phyloP scores from a whole-genome alignment of 1,284 basidiomycete species.

The Tranzscheliella williamsii region DNA sequence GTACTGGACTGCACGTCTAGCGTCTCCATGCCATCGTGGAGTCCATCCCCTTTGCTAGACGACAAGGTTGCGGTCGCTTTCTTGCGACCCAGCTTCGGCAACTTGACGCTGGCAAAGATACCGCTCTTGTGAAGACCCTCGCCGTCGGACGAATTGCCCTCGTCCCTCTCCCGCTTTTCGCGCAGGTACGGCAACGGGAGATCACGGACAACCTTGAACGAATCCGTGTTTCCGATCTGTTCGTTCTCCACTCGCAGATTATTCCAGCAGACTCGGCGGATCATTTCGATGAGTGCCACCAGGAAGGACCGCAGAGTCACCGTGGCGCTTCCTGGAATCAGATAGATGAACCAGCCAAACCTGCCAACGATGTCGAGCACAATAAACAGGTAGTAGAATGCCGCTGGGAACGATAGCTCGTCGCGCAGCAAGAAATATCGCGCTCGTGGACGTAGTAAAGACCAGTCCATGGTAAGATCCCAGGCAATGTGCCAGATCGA shows the following conservation, averaged over 20 bases:
- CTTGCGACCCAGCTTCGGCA: constrained; percentile 7
- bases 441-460: constrained; percentile 70
- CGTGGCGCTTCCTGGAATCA: constrained; percentile 67
- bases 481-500: constrained; percentile 76
- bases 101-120: constrained; percentile 16
- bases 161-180: constrained; percentile 8
- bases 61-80: constrained; percentile 1
- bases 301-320: constrained; percentile 71
- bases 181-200: constrained; percentile 47
- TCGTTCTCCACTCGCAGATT: constrained; percentile 82
- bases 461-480: constrained; percentile 69
- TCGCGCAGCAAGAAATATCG: constrained; percentile 72
- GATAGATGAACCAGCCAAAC: constrained; percentile 80
- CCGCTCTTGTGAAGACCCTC: constrained; percentile 5
- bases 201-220: constrained; percentile 52
- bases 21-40: background rate
- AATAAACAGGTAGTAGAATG: constrained; percentile 65
- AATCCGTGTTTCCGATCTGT: constrained; percentile 66
- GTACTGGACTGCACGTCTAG: background rate
- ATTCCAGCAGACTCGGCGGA: constrained; percentile 87
- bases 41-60: background rate
- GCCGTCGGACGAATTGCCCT: background rate
- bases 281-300: constrained; percentile 74
- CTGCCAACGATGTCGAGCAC: constrained; percentile 73
- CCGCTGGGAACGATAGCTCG: constrained; percentile 66